Conservation (phyloP, 345 rosid genomes). For the Ricinus communis region DNA sequence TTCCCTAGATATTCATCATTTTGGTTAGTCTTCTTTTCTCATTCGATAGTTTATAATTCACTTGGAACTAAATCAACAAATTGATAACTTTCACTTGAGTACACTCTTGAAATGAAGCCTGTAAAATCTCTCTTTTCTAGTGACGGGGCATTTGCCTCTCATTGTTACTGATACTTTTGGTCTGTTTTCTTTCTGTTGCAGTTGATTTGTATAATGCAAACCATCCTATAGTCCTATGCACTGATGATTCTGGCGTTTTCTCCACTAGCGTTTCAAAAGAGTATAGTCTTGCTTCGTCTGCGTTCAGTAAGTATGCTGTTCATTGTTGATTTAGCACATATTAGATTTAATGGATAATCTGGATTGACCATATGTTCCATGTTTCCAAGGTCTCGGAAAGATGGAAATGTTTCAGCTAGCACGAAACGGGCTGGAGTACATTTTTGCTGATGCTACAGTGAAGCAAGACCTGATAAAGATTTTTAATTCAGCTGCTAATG, state of each 20-base stretch:
- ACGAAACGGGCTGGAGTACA: constrained; percentile 51
- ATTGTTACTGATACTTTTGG: background rate
- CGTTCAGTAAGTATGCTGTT: constrained; percentile 58
- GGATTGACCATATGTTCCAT: constrained; percentile 8
- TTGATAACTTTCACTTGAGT: background rate
- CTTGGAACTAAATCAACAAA: background rate
- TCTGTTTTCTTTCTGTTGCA: constrained; percentile 22
- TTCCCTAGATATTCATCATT: constrained; percentile 86
- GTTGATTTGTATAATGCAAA: constrained; percentile 66
- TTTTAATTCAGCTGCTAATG: constrained; percentile 43
- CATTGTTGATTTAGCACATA: background rate
- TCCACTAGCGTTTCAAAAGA: constrained; percentile 76
- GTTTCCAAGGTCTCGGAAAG: constrained; percentile 55
- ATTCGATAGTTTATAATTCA: background rate
- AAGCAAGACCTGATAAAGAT: constrained; percentile 52
- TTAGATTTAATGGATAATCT: constrained; percentile 8
- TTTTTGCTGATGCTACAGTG: constrained; percentile 64
- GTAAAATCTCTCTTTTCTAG: background rate
- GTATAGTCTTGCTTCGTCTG: constrained; percentile 63
- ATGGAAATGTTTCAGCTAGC: constrained; percentile 68
- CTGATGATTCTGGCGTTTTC: constrained; percentile 89
- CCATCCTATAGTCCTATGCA: constrained; percentile 80
- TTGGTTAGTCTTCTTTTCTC: constrained; percentile 48
- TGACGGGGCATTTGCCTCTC: background rate
- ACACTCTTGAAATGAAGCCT: background rate